A percentile compares a stretch with the other conserved stretches of the same genome.
Evolutionary conservation across 1,139 yeast species (phyloP).

Genomic region (Blastobotrys petasosporus): DNA sequence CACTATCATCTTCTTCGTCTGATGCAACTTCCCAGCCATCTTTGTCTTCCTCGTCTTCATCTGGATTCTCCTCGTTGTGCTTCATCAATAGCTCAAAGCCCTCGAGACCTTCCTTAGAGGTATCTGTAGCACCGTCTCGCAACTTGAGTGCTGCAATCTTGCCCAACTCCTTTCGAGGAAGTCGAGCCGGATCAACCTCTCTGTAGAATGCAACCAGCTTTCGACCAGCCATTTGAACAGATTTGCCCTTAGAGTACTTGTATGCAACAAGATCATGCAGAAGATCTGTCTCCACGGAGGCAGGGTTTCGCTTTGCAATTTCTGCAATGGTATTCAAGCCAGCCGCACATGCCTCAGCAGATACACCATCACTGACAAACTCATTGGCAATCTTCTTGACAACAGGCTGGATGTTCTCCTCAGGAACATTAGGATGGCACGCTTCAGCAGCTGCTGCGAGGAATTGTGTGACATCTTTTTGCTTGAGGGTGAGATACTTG

Average conservation of each 20-base stretch:
- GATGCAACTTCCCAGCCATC: constrained; percentile 44
- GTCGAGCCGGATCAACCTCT: constrained; percentile 95
- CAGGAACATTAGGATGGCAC: constrained; percentile 93
- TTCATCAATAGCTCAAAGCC: constrained; percentile 85
- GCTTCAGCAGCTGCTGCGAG: constrained; percentile 98
- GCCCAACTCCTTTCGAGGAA: constrained; percentile 84
- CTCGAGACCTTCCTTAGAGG: constrained; percentile 51
- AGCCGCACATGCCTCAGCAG: constrained; percentile 96
- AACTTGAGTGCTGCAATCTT: constrained; percentile 79
- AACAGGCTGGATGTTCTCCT: constrained; percentile 73
- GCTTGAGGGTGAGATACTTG: constrained; percentile 90
- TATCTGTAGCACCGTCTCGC: constrained; percentile 53
- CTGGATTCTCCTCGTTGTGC: constrained; percentile 68
- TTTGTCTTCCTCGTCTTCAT: constrained; percentile 42
- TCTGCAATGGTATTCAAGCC: constrained; percentile 94
- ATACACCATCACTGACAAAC: constrained; percentile 96
- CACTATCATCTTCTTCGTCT: constrained; percentile 50
- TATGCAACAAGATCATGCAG: constrained; percentile 86
- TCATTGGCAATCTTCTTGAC: constrained; percentile 93
- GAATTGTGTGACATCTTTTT: constrained; percentile 86
- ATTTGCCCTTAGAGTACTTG: constrained; percentile 87
- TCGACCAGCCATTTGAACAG: constrained; percentile 92
- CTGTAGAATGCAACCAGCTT: constrained; percentile 81
- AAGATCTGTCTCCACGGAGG: constrained; percentile 81
- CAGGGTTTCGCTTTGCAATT: constrained; percentile 84